A percentile compares a stretch with the other conserved stretches of the same genome.
Evolutionary conservation across 163 green algal species (phyloP).

Genomic region (Prototheca stagnorum): DNA sequence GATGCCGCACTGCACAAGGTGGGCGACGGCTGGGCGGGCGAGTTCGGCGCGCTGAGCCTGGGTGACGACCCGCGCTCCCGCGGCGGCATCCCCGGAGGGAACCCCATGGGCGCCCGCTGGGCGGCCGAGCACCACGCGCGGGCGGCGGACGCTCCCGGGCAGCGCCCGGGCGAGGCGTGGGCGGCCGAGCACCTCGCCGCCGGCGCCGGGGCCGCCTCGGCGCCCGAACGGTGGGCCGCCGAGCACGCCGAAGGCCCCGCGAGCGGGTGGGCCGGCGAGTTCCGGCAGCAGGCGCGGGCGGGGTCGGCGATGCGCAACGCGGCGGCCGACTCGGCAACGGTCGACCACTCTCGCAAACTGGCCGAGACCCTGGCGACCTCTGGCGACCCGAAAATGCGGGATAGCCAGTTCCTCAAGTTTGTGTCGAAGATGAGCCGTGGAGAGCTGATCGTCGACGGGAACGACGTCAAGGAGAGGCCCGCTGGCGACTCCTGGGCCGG

Average conservation of each 20-base stretch:
- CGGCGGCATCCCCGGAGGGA: no score
- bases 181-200: no score
- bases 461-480: slow-evolving; percentile 43
- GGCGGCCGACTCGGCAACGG: slow-evolving; percentile 10
- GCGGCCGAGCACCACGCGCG: no score
- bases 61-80: no score
- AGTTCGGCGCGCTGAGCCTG: slow-evolving; percentile 23
- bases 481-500: slow-evolving; percentile 23
- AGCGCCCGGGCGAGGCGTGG: no score
- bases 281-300: slow-evolving; percentile 2
- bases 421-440: slow-evolving; percentile 91
- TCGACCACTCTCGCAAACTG: slow-evolving; percentile 40
- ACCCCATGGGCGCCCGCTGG: no score
- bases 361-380: slow-evolving; percentile 44
- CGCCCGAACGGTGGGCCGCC: no score
- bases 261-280: slow-evolving; percentile 12
- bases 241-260: slow-evolving; percentile 3
- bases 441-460: slow-evolving; percentile 80
- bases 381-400: slow-evolving; percentile 70
- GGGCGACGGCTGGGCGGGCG: slow-evolving; percentile 17
- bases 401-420: slow-evolving; percentile 91
- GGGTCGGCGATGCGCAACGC: slow-evolving; percentile 1
- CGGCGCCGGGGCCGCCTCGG: no score
- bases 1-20: no score
- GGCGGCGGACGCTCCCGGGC: no score